These are phyloP conservation scores for Gossypium sturtianum DNA, from an alignment of 345 rosid genomes.

Conservation along the genomic window DNA sequence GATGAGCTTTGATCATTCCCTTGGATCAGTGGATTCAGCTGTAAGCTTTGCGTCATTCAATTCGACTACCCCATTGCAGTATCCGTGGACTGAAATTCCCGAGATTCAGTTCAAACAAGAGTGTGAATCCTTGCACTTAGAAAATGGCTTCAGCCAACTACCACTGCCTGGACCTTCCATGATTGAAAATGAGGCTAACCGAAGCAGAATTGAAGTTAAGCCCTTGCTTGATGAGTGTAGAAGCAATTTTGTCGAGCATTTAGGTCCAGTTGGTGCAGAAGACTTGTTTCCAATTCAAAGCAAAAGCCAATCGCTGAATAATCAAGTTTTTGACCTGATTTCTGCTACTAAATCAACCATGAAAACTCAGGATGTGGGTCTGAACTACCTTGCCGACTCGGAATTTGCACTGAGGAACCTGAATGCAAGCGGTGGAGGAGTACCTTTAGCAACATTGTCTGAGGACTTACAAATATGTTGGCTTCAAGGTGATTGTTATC, in stretches of 20 bases:
- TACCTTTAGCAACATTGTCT: slow-evolving; percentile 31
- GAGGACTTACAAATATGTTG: slow-evolving; percentile 46
- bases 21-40: slow-evolving; percentile 27
- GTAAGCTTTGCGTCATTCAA: slow-evolving; percentile 33
- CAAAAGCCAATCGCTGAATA: slow-evolving; percentile 19
- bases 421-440: slow-evolving; percentile 32
- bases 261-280: slow-evolving; percentile 13
- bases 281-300: slow-evolving; percentile 30
- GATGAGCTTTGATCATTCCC: slow-evolving; percentile 35
- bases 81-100: slow-evolving; percentile 52
- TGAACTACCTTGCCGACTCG: slow-evolving; percentile 27
- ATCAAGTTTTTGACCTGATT: slow-evolving; percentile 31
- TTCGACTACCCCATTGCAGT: slow-evolving; percentile 30
- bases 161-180: slow-evolving; percentile 29
- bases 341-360: slow-evolving; percentile 23
- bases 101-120: slow-evolving; percentile 41
- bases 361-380: slow-evolving; percentile 35
- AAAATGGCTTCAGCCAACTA: slow-evolving; percentile 39
- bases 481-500: slow-evolving; percentile 44
- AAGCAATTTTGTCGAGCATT: slow-evolving; percentile 24
- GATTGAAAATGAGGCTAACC: slow-evolving; percentile 19
- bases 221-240: slow-evolving; percentile 31
- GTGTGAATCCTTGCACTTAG: slow-evolving; percentile 28
- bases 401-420: slow-evolving; percentile 32
- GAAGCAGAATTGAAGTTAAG: slow-evolving; percentile 9